phyloP scores from a whole-genome alignment of 2,329 filamentous ascomycete genomes.

The Aureobasidium mangrovei region DNA sequence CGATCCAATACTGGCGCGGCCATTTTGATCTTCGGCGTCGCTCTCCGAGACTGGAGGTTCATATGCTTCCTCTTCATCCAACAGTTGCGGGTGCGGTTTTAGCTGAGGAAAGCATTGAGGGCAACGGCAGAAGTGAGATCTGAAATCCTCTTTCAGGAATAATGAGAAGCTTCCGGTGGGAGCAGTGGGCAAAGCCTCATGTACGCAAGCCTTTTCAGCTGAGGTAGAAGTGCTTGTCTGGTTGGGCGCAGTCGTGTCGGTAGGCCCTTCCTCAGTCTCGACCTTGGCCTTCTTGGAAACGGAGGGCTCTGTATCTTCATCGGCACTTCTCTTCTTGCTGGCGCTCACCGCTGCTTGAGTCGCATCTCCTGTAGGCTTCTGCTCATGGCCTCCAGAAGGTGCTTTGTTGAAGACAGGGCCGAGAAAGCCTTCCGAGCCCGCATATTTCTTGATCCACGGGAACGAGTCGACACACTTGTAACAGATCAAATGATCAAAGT shows the following conservation, averaged over 20 bases:
- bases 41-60: slow-evolving; percentile 71
- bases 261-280: not conserved
- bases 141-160: slow-evolving; percentile 73
- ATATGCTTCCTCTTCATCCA: slow-evolving; percentile 91
- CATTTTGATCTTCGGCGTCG: slow-evolving; percentile 44
- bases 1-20: slow-evolving; percentile 53
- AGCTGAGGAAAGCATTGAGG: slow-evolving; percentile 68
- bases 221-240: slow-evolving; percentile 15
- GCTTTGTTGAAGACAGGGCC: slow-evolving; percentile 48
- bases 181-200: slow-evolving; percentile 44
- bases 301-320: not conserved
- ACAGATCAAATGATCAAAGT: slow-evolving; percentile 85
- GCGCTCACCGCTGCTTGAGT: not conserved
- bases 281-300: slow-evolving; percentile 1
- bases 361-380: not conserved
- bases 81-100: slow-evolving; percentile 63
- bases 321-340: slow-evolving; percentile 12
- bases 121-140: slow-evolving; percentile 75
- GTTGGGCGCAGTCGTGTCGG: not conserved
- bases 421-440: slow-evolving; percentile 70
- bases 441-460: slow-evolving; percentile 88
- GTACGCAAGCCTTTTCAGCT: slow-evolving; percentile 14
- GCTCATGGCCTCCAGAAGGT: not conserved
- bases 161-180: slow-evolving; percentile 61
- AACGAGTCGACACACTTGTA: slow-evolving; percentile 85